Percentiles rank a stretch among this genome's conserved stretches.
phyloP scores from a whole-genome alignment of 331 rosid species.

The Phaseolus coccineus region DNA sequence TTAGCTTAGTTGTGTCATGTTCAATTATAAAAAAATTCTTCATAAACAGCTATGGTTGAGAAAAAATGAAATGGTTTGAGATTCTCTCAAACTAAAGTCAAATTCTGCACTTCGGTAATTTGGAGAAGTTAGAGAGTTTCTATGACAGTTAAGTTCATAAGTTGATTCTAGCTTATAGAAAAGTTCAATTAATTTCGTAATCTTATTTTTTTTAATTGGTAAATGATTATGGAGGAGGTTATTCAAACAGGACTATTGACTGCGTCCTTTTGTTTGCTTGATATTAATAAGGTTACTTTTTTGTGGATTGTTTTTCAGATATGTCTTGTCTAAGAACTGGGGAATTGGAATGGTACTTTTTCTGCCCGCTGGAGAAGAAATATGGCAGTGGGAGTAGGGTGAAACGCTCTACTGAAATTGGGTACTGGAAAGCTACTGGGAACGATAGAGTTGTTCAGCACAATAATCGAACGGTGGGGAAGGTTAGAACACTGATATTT shows the following conservation, averaged over 20 bases:
- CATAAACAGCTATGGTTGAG: not conserved
- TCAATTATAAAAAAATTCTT: not conserved
- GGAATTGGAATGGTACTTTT: conserved; percentile 85
- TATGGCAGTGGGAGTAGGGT: conserved; percentile 67
- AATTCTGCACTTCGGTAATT: not conserved
- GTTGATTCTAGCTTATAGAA: not conserved
- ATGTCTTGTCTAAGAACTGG: conserved; percentile 55
- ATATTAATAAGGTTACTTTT: not conserved
- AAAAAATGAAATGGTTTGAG: too few species aligned
- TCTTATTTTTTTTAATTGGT: not conserved
- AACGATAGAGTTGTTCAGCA: conserved; percentile 56
- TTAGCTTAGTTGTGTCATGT: not conserved
- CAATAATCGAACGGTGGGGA: conserved; percentile 53
- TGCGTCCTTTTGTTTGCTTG: not conserved
- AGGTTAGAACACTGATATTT: conserved; percentile 68
- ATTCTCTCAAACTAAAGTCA: not conserved
- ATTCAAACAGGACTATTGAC: not conserved
- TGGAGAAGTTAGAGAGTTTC: not conserved
- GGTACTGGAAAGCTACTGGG: conserved; percentile 87
- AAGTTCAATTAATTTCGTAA: not conserved
- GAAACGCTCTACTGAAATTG: conserved; percentile 67
- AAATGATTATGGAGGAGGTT: not conserved
- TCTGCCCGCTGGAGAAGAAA: conserved; percentile 68
- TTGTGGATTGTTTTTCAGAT: conserved; percentile 48
- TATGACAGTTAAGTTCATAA: not conserved